Evolutionary conservation across 257 asterid species (phyloP).

Genomic region (Solanum rostratum): DNA sequence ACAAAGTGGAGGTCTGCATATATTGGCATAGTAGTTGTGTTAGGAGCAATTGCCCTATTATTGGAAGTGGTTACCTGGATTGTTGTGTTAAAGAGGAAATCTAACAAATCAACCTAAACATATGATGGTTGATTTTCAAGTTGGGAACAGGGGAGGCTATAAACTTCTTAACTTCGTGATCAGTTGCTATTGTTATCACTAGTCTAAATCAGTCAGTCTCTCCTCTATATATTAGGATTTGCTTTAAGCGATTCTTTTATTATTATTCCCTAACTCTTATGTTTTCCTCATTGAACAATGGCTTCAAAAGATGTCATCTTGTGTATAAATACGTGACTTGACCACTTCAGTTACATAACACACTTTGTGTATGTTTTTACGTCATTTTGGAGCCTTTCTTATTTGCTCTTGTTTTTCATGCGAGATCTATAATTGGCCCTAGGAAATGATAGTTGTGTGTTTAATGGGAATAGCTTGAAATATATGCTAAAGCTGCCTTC

Average conservation of each 20-base stretch:
- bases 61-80: constrained; percentile 68
- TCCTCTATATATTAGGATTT: background rate
- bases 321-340: background rate
- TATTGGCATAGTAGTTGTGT: constrained; percentile 23
- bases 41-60: constrained; percentile 42
- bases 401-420: background rate
- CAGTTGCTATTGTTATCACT: background rate
- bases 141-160: constrained; percentile 23
- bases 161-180: constrained; percentile 20
- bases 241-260: background rate
- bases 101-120: constrained; percentile 42
- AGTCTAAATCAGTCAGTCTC: background rate
- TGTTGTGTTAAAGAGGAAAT: constrained; percentile 40
- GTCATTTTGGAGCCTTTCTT: background rate
- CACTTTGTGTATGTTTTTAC: background rate
- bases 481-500: background rate
- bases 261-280: background rate
- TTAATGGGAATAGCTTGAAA: background rate
- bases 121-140: constrained; percentile 24
- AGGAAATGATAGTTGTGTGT: background rate
- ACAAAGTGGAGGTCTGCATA: constrained; percentile 59
- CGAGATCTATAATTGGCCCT: background rate
- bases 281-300: background rate
- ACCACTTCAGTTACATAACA: background rate
- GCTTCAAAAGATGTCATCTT: background rate